phyloP scores from a whole-genome alignment of 2,329 filamentous ascomycete species.

The Scopulariopsis brevicaulis region DNA sequence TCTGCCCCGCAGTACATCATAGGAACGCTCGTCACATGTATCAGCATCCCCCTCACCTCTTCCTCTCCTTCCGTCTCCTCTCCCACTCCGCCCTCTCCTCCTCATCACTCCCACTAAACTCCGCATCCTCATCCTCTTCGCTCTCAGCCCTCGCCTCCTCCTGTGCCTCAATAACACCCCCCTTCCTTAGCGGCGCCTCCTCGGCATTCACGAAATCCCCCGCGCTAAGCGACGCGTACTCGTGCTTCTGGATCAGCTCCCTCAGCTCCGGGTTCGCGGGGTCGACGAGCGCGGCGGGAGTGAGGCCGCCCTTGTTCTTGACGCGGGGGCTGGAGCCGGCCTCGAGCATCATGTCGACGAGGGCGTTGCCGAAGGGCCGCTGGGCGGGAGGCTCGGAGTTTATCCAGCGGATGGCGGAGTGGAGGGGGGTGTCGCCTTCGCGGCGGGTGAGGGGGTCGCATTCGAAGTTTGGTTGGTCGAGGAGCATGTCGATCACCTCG shows the following conservation, averaged over 20 bases:
- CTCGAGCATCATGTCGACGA: constrained; percentile 74
- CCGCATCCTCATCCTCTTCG: constrained; percentile 40
- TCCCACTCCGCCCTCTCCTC: constrained; percentile 54
- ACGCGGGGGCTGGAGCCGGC: constrained; percentile 51
- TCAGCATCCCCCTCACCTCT: neutral
- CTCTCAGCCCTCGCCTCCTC: constrained; percentile 14
- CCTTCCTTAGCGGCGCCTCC: constrained; percentile 10
- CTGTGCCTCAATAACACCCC: neutral
- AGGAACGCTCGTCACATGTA: neutral
- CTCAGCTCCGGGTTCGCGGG: constrained; percentile 53
- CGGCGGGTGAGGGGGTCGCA: constrained; percentile 65
- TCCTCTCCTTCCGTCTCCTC: constrained; percentile 31
- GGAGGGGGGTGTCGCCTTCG: constrained; percentile 69
- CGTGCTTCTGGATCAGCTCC: constrained; percentile 56
- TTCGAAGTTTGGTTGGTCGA: constrained; percentile 76
- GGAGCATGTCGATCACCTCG: constrained; percentile 70
- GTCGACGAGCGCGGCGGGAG: constrained; percentile 61
- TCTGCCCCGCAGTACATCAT: neutral
- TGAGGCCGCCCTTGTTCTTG: constrained; percentile 63
- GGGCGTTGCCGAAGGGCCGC: constrained; percentile 50
- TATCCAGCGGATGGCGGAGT: constrained; percentile 67
- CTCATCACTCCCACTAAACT: constrained; percentile 54
- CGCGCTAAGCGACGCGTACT: constrained; percentile 49
- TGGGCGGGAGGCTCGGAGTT: constrained; percentile 55
- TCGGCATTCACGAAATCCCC: constrained; percentile 41